Conservation (phyloP, 257 asterid species). For the Sherardia arvensis region DNA sequence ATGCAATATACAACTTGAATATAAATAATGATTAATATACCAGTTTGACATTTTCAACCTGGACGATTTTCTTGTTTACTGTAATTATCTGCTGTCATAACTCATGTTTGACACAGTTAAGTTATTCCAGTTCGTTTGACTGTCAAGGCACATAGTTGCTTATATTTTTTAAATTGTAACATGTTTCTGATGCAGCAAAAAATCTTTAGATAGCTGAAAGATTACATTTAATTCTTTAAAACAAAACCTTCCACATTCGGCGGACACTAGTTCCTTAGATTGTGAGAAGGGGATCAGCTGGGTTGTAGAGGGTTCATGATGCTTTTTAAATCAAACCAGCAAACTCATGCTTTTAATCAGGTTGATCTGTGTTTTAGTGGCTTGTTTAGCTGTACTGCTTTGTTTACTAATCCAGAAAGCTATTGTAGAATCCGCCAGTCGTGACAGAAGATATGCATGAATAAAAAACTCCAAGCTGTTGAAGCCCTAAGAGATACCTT, state of each 20-base stretch:
- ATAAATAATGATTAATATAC: not conserved
- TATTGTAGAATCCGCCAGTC: constrained; percentile 72
- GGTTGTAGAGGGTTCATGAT: constrained; percentile 47
- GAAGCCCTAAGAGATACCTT: constrained; percentile 64
- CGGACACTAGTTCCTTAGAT: constrained; percentile 24
- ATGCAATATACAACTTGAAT: no score
- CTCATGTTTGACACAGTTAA: not conserved
- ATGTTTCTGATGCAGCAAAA: constrained; percentile 21
- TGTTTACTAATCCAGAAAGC: constrained; percentile 5
- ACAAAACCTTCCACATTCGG: constrained; percentile 16
- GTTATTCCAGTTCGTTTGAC: not conserved
- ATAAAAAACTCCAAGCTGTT: constrained; percentile 76
- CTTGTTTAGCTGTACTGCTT: constrained; percentile 12
- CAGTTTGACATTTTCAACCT: no score
- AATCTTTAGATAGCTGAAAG: constrained; percentile 17
- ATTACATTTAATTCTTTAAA: constrained; percentile 14
- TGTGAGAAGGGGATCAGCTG: constrained; percentile 58
- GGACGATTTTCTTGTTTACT: not conserved
- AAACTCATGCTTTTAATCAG: constrained; percentile 69
- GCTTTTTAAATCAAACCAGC: constrained; percentile 62
- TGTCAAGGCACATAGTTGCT: not conserved
- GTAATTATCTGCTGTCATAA: not conserved
- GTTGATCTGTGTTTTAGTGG: constrained; percentile 32
- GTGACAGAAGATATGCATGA: constrained; percentile 98
- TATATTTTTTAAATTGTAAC: not conserved